Evolutionary conservation across 2,329 filamentous ascomycete genomes (phyloP).

Genomic region (Lasiodiplodia sp.): DNA sequence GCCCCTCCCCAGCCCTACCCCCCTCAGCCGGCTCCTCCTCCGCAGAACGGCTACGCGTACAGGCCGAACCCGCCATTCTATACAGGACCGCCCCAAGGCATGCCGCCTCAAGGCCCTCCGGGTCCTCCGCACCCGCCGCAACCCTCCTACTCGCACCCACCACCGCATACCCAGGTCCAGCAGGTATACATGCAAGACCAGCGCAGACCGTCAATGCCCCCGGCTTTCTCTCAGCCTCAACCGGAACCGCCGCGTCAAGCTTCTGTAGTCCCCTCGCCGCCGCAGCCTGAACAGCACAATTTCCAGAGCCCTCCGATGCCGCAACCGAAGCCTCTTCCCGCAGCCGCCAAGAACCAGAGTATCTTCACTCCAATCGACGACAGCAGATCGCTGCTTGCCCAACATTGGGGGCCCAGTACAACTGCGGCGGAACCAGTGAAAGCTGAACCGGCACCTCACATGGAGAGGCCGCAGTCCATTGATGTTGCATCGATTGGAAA

Average conservation of each 20-base stretch:
- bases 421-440: conserved; percentile 60
- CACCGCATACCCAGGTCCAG: conserved; percentile 62
- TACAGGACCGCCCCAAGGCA: conserved; percentile 65
- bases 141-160: conserved; percentile 54
- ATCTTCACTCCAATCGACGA: conserved; percentile 99
- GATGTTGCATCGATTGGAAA: conserved; percentile 67
- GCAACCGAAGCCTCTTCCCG: conserved; percentile 70
- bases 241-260: conserved; percentile 46
- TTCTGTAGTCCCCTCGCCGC: conserved; percentile 53
- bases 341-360: conserved; percentile 75
- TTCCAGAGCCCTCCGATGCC: conserved; percentile 62
- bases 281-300: conserved; percentile 61
- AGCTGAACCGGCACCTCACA: conserved; percentile 45
- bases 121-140: conserved; percentile 51
- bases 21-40: conserved; percentile 30
- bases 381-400: conserved; percentile 83
- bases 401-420: conserved; percentile 69
- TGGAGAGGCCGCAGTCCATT: conserved; percentile 68
- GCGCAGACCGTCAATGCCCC: conserved; percentile 74
- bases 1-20: conserved; percentile 67
- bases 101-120: conserved; percentile 49
- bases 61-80: conserved; percentile 89
- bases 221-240: conserved; percentile 64
- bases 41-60: conserved; percentile 77
- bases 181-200: conserved; percentile 80